A percentile compares a stretch with the other conserved stretches of the same genome.
Evolutionary conservation across 495 filamentous ascomycete species (phyloP).

Genomic region (Filosporella fistucella): DNA sequence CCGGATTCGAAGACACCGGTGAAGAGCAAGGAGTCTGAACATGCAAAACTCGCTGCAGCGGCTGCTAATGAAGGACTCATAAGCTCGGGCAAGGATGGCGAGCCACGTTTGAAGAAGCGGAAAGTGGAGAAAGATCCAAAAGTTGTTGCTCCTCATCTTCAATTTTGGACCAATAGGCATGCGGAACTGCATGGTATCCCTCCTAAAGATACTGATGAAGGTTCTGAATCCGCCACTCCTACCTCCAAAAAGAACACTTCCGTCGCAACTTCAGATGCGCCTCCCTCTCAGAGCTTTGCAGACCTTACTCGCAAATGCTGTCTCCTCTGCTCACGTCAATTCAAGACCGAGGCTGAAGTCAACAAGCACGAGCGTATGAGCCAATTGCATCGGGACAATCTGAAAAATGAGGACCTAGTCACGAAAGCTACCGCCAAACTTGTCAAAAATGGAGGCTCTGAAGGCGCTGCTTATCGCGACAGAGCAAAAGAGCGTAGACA

Average conservation of each 20-base stretch:
- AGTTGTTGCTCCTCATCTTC: conserved; percentile 61
- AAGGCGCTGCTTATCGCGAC: conserved; percentile 63
- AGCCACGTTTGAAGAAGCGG: conserved; percentile 64
- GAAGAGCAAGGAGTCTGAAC: conserved; percentile 28
- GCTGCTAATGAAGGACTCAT: conserved; percentile 36
- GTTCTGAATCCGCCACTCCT: conserved; percentile 14
- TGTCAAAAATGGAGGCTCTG: conserved; percentile 40
- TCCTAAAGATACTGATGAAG: conserved; percentile 15
- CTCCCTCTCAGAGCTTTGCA: conserved; percentile 57
- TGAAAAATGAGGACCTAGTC: conserved; percentile 55
- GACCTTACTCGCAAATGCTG: conserved; percentile 70
- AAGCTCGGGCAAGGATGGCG: conserved; percentile 35
- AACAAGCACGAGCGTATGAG: conserved; percentile 75
- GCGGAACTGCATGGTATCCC: conserved; percentile 70
- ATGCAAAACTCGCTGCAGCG: conserved; percentile 22
- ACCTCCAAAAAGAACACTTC: conserved; percentile 17
- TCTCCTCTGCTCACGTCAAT: conserved; percentile 70
- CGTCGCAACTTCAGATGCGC: conserved; percentile 3
- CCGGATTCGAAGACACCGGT: conserved; percentile 31
- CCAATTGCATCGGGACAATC: conserved; percentile 66
- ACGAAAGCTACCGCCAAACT: conserved; percentile 57
- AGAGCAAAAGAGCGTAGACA: conserved; percentile 78
- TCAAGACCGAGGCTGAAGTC: conserved; percentile 63
- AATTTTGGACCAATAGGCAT: conserved; percentile 85
- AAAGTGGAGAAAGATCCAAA: conserved; percentile 56